Conservation (phyloP, 140 eudicot genomes). For the Flaveria floridana region DNA sequence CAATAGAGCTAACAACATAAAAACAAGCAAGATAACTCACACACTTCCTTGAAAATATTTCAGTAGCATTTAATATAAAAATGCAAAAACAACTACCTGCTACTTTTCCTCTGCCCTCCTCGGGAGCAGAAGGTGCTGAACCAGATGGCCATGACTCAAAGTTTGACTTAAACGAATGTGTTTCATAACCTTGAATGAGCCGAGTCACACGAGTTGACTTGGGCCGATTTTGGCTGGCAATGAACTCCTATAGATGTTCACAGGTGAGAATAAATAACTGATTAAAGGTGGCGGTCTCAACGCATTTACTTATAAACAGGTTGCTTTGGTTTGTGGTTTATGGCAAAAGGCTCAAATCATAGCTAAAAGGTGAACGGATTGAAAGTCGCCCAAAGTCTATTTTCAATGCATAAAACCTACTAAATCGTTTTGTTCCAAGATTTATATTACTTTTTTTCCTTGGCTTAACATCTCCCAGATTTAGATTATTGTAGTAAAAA, state of each 20-base stretch:
- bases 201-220: slow-evolving; percentile 93
- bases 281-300: neutral
- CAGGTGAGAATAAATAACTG: slow-evolving; percentile 3
- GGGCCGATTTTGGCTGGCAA: slow-evolving; percentile 81
- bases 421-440: neutral
- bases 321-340: slow-evolving; percentile 8
- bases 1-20: slow-evolving; percentile 59
- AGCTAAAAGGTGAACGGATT: neutral
- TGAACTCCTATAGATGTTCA: slow-evolving; percentile 52
- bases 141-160: slow-evolving; percentile 99
- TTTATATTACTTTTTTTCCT: neutral
- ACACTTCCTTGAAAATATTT: neutral
- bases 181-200: slow-evolving; percentile 95
- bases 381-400: neutral
- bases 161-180: slow-evolving; percentile 89
- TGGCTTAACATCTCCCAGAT: neutral
- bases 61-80: neutral
- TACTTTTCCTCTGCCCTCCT: slow-evolving; percentile 99
- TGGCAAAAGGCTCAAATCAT: neutral
- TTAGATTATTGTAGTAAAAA: neutral
- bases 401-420: neutral
- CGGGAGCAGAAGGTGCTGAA: slow-evolving; percentile 83
- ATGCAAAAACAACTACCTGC: slow-evolving; percentile 55
- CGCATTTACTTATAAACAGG: neutral
- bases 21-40: slow-evolving; percentile 23